Evolutionary conservation across 2,329 filamentous ascomycete species (phyloP), one percentile per base, ranked within the genome.

Genomic region (Cercospora sp.): DNA sequence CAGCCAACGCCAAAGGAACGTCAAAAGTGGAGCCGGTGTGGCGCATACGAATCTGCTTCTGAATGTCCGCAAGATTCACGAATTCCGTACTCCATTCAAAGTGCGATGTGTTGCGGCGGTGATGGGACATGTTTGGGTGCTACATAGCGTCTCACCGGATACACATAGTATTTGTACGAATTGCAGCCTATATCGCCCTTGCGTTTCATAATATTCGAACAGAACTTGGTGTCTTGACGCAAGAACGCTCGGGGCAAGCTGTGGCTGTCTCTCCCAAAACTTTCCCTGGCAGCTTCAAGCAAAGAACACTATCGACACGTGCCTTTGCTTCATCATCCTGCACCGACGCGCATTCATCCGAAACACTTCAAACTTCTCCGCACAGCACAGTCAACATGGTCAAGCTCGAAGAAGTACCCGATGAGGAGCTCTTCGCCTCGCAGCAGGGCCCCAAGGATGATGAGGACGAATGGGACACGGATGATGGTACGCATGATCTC

Each of bases 331-430:
- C 28, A 59, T 59, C 55, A 59, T 28, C 30, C n/a, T 18, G 16
- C 55, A 59, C 55, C 18, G 16, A 24, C 55, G 55, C 55, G 55
- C 55, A 59, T 59, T 55, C 30, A 63, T 63, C 21, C 28, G 21
- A 16, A 32, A 28, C 43, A 53, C 45, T 28, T 21, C 45, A 21
- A 30, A 13, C n/a, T 18, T 34, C 66, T 51, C 26, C 24, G 16
- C 21, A 8, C 16, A 21, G n/a, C 53, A 28, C 62, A 28, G 65
- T 67, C 82, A 89, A 81, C 77, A 97, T 98, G 94, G 94, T 98
- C 82, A 93, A 94, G 83, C 92, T 98, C 79, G 92, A 93, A 80
- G 94, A 98, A 86, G 94, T 98, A 79, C 90, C 96, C 80, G 94
- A 98, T 80, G 94, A 97, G 87, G 92, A 96, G 83, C 97, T 97